Evolutionary conservation across 192 early-diverging fungal genomes (phyloP), one percentile per base, ranked within the genome.

Genomic region (Coemansia sp.): DNA sequence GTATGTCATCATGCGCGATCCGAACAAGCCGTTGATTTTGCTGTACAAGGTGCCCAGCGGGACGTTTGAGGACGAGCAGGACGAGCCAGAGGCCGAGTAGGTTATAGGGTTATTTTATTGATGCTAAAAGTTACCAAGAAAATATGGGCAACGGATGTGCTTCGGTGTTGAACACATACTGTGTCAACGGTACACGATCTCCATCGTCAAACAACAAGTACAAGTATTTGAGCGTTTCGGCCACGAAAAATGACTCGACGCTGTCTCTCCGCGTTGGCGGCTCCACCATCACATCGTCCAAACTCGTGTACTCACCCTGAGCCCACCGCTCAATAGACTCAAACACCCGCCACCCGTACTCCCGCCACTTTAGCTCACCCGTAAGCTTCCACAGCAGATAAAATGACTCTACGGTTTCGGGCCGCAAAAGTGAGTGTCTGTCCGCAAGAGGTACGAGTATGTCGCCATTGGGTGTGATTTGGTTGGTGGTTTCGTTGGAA

Each of bases 1-100:
- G 73, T 99, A 93, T 75, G 90, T 98, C 10, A 77, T 99, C 59
- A 88, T 96, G 72, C 92, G 93, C 75, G 97, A 99, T 77, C 94
- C 97, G n/a, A 93, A 93, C 83, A 96, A 97, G 87, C 83, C 92
- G 12, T 83, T 92, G 10, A 85, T 96, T 63, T 85, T 88, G 49
- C 57, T 96, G 35, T 96, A 94, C 79, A 65, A 86, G 52, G 90
- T 96, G 10, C 92, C 93, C 37, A 69, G 79, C 11, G 82, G 83
- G 59, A 83, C 87, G 23, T 89, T 91, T 69, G 89, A 91, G 19
- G 70, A 60, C 24, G 62, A 55, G 49, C 66, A 65, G 43, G 67
- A 66, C 8, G 64, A 70, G 47, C 24, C 25, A 61, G 38, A 63
- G 45, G 10, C 21, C 41, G 21, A 23, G 53, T 53, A 21, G 51